Evolutionary conservation across 495 filamentous ascomycete genomes (phyloP).

Genomic region (Penicillium pancosmium): DNA sequence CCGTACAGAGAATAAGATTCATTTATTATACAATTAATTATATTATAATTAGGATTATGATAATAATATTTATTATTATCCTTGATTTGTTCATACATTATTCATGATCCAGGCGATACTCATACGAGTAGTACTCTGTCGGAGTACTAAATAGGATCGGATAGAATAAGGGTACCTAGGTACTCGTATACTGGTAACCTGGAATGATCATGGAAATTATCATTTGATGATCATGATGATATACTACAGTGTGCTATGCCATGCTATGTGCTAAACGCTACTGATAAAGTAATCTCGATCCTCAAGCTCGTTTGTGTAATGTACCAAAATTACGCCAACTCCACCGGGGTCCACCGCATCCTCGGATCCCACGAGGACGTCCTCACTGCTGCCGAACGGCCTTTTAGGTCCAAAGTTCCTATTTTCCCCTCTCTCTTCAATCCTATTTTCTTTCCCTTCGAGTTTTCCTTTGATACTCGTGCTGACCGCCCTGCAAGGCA

Average conservation of each 20-base stretch:
- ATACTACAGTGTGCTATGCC: no score
- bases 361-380: slow-evolving; percentile 50
- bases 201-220: no score
- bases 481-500: slow-evolving; percentile 52
- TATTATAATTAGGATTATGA: not conserved
- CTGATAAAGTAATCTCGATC: no score
- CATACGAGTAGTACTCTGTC: no score
- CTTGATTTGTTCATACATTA: no score
- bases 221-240: no score
- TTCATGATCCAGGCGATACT: no score
- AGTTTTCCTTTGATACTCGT: slow-evolving; percentile 32
- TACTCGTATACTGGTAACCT: no score
- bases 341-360: slow-evolving; percentile 43
- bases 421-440: slow-evolving; percentile 25
- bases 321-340: slow-evolving; percentile 42
- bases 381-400: slow-evolving; percentile 33
- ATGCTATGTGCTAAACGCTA: no score
- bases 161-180: no score
- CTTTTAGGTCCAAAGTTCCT: slow-evolving; percentile 36
- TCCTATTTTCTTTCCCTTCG: slow-evolving; percentile 33
- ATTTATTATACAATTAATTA: not conserved
- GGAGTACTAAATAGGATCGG: no score
- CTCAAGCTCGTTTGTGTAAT: not conserved
- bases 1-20: slow-evolving; percentile 1
- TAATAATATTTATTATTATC: not conserved